Percentiles rank a stretch among this genome's conserved stretches.
These are phyloP conservation scores for Dendrobium catenatum DNA, from an alignment of 106 monocot genomes.

Conservation along the genomic window DNA sequence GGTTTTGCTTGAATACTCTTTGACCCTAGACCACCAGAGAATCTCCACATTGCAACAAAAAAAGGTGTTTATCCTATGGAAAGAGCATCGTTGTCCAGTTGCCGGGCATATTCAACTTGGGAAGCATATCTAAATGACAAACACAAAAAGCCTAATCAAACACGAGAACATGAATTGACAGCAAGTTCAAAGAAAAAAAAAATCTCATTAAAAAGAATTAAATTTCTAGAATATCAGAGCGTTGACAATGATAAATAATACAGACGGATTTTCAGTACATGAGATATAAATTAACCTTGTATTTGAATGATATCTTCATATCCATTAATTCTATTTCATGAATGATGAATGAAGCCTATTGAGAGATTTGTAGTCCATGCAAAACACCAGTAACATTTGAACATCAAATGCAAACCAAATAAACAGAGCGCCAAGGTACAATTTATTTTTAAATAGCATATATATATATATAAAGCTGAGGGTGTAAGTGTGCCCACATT, in stretches of 20 bases:
- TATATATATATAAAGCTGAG: too few species aligned
- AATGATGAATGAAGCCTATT: too few species aligned
- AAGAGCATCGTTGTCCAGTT: background rate
- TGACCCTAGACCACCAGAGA: slow-evolving; percentile 12
- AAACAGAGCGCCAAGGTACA: too few species aligned
- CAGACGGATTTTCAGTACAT: background rate
- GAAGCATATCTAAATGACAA: slow-evolving; percentile 1
- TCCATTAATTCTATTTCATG: too few species aligned
- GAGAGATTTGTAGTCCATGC: too few species aligned
- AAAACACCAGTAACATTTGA: too few species aligned
- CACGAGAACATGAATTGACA: background rate
- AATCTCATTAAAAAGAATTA: background rate
- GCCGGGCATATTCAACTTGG: background rate
- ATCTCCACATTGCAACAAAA: slow-evolving; percentile 25
- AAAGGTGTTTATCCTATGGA: background rate
- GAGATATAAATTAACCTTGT: too few species aligned
- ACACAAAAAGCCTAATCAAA: background rate
- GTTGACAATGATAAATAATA: background rate
- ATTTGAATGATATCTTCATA: too few species aligned
- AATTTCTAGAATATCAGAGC: background rate
- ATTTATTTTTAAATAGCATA: too few species aligned
- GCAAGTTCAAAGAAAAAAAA: background rate
- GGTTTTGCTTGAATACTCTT: slow-evolving; percentile 11
- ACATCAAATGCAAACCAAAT: too few species aligned
- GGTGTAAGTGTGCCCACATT: too few species aligned